Evolutionary conservation across 257 asterid species (phyloP).

Genomic region (Solanum corneliomulleri): DNA sequence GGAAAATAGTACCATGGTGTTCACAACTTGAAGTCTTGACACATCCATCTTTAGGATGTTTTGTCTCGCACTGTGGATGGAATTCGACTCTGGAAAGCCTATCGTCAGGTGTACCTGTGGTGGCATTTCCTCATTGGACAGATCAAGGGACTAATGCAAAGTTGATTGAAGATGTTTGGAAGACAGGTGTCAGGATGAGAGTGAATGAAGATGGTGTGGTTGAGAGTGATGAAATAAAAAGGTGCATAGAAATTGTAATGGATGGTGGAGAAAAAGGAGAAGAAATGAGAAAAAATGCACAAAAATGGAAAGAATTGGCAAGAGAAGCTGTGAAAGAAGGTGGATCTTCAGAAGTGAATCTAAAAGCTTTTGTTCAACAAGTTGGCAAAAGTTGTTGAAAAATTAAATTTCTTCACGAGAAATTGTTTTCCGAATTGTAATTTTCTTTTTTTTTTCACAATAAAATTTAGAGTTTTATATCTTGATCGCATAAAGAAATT

Average conservation of each 20-base stretch:
- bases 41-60: slow-evolving; percentile 24
- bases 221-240: slow-evolving; percentile 8
- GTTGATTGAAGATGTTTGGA: slow-evolving; percentile 15
- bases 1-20: slow-evolving; percentile 31
- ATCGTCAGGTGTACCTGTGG: slow-evolving; percentile 3
- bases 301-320: slow-evolving; percentile 15
- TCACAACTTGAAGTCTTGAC: slow-evolving; percentile 20
- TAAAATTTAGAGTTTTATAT: background rate
- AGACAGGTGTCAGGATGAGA: slow-evolving; percentile 7
- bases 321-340: slow-evolving; percentile 11
- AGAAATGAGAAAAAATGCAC: slow-evolving; percentile 6
- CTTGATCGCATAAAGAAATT: background rate
- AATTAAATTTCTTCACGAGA: no score
- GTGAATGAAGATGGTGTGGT: slow-evolving; percentile 6
- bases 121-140: slow-evolving; percentile 19
- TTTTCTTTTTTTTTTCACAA: background rate
- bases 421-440: background rate
- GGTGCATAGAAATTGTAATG: slow-evolving; percentile 14
- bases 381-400: background rate
- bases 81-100: slow-evolving; percentile 21
- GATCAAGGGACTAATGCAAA: slow-evolving; percentile 27
- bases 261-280: background rate
- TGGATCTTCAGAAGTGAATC: slow-evolving; percentile 9
- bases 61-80: slow-evolving; percentile 25
- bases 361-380: slow-evolving; percentile 5